A percentile compares a stretch with the other conserved stretches of the same genome.
These are phyloP conservation scores for Chimonanthus praecox DNA, from an alignment of 164 flowering plant species.

Conservation along the genomic window DNA sequence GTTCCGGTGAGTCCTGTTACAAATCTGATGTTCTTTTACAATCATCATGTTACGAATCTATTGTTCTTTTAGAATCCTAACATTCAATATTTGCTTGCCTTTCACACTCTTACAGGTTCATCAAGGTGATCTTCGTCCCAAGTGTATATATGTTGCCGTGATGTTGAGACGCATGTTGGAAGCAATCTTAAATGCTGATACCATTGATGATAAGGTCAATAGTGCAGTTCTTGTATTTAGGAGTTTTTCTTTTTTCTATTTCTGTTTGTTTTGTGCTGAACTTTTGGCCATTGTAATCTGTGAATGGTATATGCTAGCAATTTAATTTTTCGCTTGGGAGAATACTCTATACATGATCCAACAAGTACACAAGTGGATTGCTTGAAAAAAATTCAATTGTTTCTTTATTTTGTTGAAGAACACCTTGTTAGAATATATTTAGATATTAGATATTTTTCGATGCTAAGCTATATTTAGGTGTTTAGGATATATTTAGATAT, in stretches of 20 bases:
- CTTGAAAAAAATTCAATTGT: no score
- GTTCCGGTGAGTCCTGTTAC: constrained; percentile 56
- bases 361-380: no score
- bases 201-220: constrained; percentile 92
- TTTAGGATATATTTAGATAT: no score
- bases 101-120: constrained; percentile 37
- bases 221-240: not conserved
- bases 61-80: not conserved
- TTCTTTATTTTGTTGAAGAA: no score
- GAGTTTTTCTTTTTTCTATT: not conserved
- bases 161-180: constrained; percentile 97
- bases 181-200: constrained; percentile 71
- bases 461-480: no score
- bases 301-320: no score
- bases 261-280: not conserved
- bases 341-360: no score
- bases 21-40: not conserved
- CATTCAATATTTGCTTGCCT: not conserved
- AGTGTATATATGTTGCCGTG: constrained; percentile 89
- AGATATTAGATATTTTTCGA: no score
- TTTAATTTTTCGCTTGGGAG: no score
- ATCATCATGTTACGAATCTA: no score
- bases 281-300: no score
- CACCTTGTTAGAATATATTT: no score
- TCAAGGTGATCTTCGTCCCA: constrained; percentile 55